A percentile compares a stretch with the other conserved stretches of the same genome.
phyloP scores from a whole-genome alignment of 371 early-diverging fungal genomes.

The Mucor sp. region DNA sequence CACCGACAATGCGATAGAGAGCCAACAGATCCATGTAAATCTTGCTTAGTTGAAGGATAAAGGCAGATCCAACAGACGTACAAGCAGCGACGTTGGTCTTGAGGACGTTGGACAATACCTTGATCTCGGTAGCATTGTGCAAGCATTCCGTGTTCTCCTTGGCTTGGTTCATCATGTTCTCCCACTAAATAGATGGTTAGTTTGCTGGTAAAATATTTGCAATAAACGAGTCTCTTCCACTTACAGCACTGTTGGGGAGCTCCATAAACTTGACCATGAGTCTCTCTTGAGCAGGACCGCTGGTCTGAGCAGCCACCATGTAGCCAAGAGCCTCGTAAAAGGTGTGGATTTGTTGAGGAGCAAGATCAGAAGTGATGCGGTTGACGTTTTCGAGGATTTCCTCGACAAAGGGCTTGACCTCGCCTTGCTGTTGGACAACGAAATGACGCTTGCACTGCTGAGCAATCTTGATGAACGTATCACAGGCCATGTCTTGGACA shows the following conservation, averaged over 20 bases:
- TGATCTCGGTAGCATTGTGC: conserved; percentile 80
- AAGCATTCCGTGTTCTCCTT: conserved; percentile 72
- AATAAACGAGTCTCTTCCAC: conserved; percentile 10
- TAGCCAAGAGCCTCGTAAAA: conserved; percentile 97
- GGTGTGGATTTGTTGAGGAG: conserved; percentile 91
- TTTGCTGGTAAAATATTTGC: no score
- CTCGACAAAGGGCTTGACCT: conserved; percentile 89
- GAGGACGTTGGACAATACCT: conserved; percentile 88
- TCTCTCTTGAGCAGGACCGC: conserved; percentile 70
- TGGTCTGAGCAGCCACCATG: conserved; percentile 91
- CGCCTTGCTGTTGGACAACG: conserved; percentile 85
- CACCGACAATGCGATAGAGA: conserved; percentile 87
- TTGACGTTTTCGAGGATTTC: conserved; percentile 85
- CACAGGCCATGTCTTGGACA: conserved; percentile 99
- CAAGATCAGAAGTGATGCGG: conserved; percentile 84
- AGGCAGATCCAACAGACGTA: conserved; percentile 85
- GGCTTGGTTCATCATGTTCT: conserved; percentile 74
- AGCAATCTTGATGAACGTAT: conserved; percentile 98
- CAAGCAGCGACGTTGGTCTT: conserved; percentile 95
- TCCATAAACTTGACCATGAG: conserved; percentile 87
- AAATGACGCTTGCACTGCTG: conserved; percentile 97
- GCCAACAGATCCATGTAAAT: conserved; percentile 90
- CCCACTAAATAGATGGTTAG: conserved; percentile 63
- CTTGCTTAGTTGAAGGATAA: conserved; percentile 80
- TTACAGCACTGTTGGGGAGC: conserved; percentile 81